These are phyloP conservation scores for Dioscorea zingiberensis DNA, from an alignment of 106 monocot species.

Conservation along the genomic window DNA sequence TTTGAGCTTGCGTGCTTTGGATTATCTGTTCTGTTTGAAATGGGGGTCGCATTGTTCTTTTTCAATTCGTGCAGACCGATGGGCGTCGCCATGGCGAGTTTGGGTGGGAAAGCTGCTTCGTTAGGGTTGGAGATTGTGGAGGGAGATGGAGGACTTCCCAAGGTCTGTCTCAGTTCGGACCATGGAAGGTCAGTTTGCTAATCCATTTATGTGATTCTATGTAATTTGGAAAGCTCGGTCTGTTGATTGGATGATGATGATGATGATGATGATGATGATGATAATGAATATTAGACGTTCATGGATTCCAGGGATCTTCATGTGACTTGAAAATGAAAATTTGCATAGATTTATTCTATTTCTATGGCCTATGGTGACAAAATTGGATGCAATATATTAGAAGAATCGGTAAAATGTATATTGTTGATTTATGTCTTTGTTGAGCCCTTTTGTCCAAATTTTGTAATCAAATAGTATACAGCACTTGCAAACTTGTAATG, in stretches of 20 bases:
- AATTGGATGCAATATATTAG: background rate
- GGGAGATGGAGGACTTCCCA: slow-evolving; percentile 59
- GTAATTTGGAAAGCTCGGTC: background rate
- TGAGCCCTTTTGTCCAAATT: too few relatives aligned
- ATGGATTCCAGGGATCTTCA: background rate
- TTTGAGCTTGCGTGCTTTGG: too few relatives aligned
- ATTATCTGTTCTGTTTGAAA: too few relatives aligned
- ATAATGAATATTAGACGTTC: background rate
- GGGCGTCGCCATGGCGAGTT: slow-evolving; percentile 14
- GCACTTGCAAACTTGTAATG: too few relatives aligned
- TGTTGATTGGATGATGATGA: background rate
- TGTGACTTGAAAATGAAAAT: background rate
- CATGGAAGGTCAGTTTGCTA: slow-evolving; percentile 32
- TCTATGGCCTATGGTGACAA: background rate
- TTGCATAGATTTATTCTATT: background rate
- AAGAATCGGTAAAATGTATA: too few relatives aligned
- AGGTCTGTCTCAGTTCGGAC: slow-evolving; percentile 38
- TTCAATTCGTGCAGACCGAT: slow-evolving; percentile 10
- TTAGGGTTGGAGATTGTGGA: slow-evolving; percentile 36
- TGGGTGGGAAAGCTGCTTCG: slow-evolving; percentile 20
- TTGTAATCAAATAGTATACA: too few relatives aligned
- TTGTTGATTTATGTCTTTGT: too few relatives aligned
- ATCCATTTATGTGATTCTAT: background rate
- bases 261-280: background rate
- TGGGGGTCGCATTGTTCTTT: too few relatives aligned